phyloP scores from a whole-genome alignment of 345 rosid genomes.

The Populus tremula region DNA sequence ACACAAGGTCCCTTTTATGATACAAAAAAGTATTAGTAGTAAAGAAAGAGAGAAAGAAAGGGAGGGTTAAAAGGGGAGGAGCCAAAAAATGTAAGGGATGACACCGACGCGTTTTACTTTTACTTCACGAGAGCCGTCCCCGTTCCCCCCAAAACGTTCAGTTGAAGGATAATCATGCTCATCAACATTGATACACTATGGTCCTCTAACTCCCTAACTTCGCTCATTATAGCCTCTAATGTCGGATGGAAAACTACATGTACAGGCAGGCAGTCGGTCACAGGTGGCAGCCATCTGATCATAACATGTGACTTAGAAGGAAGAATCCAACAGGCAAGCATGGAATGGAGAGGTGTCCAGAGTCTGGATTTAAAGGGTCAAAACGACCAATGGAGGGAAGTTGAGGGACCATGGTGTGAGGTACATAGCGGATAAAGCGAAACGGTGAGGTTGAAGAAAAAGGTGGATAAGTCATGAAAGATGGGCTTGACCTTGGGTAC shows the following conservation, averaged over 20 bases:
- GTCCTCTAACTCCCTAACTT: too few species aligned
- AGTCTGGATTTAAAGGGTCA: too few species aligned
- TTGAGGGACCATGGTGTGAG: too few species aligned
- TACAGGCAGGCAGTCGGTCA: too few species aligned
- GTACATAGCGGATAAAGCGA: neutral
- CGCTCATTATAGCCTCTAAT: too few species aligned
- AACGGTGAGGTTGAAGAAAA: neutral
- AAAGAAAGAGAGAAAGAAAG: neutral
- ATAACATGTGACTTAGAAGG: too few species aligned
- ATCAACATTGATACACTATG: too few species aligned
- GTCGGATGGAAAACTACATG: too few species aligned
- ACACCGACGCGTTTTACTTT: constrained; percentile 40
- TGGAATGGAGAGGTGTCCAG: too few species aligned
- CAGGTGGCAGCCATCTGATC: too few species aligned
- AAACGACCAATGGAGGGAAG: too few species aligned
- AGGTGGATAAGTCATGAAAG: constrained; percentile 9
- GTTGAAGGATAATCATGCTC: neutral
- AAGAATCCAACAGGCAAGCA: too few species aligned
- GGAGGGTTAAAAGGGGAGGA: neutral
- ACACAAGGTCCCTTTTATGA: neutral
- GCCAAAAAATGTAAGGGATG: constrained; percentile 26
- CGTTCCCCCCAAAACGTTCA: neutral
- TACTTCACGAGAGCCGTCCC: constrained; percentile 2
- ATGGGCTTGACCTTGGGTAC: constrained; percentile 21
- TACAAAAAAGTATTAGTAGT: neutral